These are phyloP conservation scores for Teratosphaeria zuluensis DNA, from an alignment of 2,329 filamentous ascomycete species.

Conservation along the genomic window DNA sequence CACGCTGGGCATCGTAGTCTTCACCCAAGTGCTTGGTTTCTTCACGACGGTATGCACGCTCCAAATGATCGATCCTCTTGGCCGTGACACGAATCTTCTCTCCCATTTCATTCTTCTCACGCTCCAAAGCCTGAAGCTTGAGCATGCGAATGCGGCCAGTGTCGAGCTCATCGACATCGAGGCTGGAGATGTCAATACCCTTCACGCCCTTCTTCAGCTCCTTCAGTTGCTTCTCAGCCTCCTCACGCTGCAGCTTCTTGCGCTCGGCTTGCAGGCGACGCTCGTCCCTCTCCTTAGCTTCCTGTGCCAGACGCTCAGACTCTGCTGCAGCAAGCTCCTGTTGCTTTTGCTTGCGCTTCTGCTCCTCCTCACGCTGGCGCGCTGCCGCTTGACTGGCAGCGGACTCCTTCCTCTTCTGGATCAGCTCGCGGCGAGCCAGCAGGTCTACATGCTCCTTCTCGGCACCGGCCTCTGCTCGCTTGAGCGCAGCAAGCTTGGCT, in stretches of 20 bases:
- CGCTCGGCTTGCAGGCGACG: conserved; percentile 79
- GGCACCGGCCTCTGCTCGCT: conserved; percentile 76
- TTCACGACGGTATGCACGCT: conserved; percentile 93
- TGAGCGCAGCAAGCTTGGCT: conserved; percentile 69
- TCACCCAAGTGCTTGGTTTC: conserved; percentile 82
- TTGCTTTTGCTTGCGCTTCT: conserved; percentile 72
- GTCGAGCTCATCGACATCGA: conserved; percentile 64
- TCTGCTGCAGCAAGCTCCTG: conserved; percentile 86
- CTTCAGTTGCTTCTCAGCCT: conserved; percentile 75
- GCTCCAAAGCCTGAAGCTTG: conserved; percentile 91
- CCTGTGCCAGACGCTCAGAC: conserved; percentile 76
- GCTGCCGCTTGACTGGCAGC: conserved; percentile 80
- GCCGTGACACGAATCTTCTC: conserved; percentile 84
- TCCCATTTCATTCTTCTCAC: conserved; percentile 93
- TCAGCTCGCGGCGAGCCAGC: conserved; percentile 76
- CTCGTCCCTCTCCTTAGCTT: conserved; percentile 82
- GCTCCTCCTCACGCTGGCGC: conserved; percentile 86
- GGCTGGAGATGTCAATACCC: conserved; percentile 72
- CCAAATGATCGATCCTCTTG: conserved; percentile 93
- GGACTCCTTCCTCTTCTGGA: conserved; percentile 94
- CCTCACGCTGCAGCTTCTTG: conserved; percentile 53
- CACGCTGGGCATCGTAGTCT: conserved; percentile 76
- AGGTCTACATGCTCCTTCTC: conserved; percentile 83
- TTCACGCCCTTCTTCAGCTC: conserved; percentile 87
- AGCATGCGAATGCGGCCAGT: conserved; percentile 69